Evolutionary conservation across 306 rosid genomes (phyloP), one percentile per base, ranked within the genome.

Genomic region (Rubus parviflorus): DNA sequence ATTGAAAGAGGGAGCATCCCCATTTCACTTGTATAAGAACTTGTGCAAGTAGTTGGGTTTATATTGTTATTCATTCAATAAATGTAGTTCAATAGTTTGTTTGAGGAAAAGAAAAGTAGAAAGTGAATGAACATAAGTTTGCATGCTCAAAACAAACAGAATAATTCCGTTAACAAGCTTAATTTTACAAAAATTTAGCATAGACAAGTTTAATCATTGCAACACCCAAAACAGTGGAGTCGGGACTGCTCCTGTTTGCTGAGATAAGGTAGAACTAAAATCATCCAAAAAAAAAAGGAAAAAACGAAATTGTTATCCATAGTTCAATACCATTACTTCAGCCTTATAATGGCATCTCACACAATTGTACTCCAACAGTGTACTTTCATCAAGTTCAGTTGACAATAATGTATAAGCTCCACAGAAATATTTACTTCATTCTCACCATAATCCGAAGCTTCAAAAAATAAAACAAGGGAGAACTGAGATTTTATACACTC

Each of bases 401-500:
- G 17, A 74, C 47, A 46, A 60, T 46, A 45, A 30, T n/a, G 60
- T 11, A 47, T 25, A 11, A 30, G 61, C 79, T 80, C 72, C 79
- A 65, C 35, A 43, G 3, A 12, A 1, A 23, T 73, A 66, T 65
- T 63, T 8, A 73, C 61, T 73, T 43, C 65, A 78, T 61, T 40
- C 68, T 25, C 35, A 19, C 35, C 8, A 25, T 63, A 4, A 64
- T 23, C 61, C 4, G 45, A 62, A 20, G n/a, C 58, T 30, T 58
- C 17, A 14, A 3, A 10, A 37, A 15, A 16, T 7, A 47, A 60
- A 38, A 48, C 3, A 6, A 1, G n/a, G 14, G 15, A 48, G 23
- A 15, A 60, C 70, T 37, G 61, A 71, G 75, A 78, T 82, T 56
- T 49, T 54, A 66, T 83, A 67, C 77, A 77, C 15, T 70, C 71